Conservation (phyloP, 2,329 filamentous ascomycete species). For the Calycina marina region DNA sequence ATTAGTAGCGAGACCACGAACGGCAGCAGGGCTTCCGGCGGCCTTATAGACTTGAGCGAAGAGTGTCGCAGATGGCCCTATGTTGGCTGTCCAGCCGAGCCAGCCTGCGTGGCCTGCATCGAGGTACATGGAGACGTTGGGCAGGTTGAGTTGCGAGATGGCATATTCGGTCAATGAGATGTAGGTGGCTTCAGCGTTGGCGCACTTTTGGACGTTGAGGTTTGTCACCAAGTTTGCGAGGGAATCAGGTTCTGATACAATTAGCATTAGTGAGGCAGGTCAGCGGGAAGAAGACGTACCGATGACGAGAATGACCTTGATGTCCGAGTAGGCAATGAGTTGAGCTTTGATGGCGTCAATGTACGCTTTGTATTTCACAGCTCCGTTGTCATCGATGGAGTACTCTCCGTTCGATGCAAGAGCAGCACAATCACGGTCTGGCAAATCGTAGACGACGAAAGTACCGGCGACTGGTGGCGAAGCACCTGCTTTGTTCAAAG, state of each 20-base stretch:
- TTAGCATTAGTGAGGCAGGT: constrained; percentile 3
- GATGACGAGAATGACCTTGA: constrained; percentile 31
- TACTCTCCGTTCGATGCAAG: constrained; percentile 44
- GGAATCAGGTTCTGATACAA: constrained; percentile 35
- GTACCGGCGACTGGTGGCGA: constrained; percentile 30
- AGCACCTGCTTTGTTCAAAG: constrained; percentile 32
- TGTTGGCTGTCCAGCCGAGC: constrained; percentile 40
- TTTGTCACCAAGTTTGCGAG: constrained; percentile 46
- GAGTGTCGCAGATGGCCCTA: constrained; percentile 32
- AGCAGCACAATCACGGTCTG: constrained; percentile 42
- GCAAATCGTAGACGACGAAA: constrained; percentile 46
- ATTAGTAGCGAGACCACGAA: constrained; percentile 40
- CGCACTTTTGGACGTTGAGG: constrained; percentile 34
- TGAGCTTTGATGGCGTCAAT: constrained; percentile 36
- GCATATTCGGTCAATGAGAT: constrained; percentile 35
- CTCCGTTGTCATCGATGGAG: constrained; percentile 32
- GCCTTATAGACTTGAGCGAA: constrained; percentile 32
- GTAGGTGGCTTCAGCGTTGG: constrained; percentile 33
- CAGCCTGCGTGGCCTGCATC: constrained; percentile 44
- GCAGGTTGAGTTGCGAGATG: constrained; percentile 34
- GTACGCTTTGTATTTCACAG: constrained; percentile 27
- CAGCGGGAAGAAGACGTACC: constrained; percentile 21
- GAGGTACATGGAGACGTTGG: constrained; percentile 42
- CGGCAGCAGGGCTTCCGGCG: constrained; percentile 29
- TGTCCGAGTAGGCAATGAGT: constrained; percentile 38